These are phyloP conservation scores for Triangularia setosa DNA, from an alignment of 2,329 filamentous ascomycete genomes.

Conservation along the genomic window DNA sequence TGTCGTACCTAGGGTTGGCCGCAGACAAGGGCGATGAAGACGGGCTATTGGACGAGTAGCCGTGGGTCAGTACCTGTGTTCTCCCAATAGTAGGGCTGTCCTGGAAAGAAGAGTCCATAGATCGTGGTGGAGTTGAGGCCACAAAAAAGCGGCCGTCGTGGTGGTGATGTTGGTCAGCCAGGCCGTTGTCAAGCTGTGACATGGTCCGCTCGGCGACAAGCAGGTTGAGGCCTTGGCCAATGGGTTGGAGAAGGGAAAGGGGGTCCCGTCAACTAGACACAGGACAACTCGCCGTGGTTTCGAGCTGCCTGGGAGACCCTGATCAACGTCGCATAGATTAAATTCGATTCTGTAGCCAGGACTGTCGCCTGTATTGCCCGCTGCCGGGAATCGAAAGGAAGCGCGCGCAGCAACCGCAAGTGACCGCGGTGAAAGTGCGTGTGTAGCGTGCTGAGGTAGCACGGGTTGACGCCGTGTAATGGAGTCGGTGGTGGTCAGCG, in stretches of 20 bases:
- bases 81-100: conserved; percentile 48
- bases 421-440: conserved; percentile 8
- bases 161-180: conserved; percentile 31
- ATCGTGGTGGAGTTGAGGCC: conserved; percentile 16
- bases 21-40: conserved; percentile 26
- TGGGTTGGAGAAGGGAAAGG: conserved; percentile 22
- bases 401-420: conserved; percentile 6
- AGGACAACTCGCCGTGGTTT: conserved; percentile 34
- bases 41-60: conserved; percentile 28
- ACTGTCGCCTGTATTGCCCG: conserved; percentile 12
- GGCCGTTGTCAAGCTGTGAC: conserved; percentile 49
- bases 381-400: conserved; percentile 7
- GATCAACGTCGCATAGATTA: conserved; percentile 45
- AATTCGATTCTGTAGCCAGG: conserved; percentile 11
- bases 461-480: conserved; percentile 9
- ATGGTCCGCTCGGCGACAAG: conserved; percentile 43
- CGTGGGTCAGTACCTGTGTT: conserved; percentile 29
- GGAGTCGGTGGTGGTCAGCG: neutral
- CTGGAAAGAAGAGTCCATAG: conserved; percentile 30
- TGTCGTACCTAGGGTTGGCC: conserved; percentile 24
- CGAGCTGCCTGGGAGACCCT: conserved; percentile 41
- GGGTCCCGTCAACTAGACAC: conserved; percentile 34
- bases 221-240: conserved; percentile 25
- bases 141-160: conserved; percentile 20
- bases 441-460: conserved; percentile 6